Evolutionary conservation across 768 basidiomycete genomes (phyloP).

Genomic region (Rhodosporidiobolus odoratus): DNA sequence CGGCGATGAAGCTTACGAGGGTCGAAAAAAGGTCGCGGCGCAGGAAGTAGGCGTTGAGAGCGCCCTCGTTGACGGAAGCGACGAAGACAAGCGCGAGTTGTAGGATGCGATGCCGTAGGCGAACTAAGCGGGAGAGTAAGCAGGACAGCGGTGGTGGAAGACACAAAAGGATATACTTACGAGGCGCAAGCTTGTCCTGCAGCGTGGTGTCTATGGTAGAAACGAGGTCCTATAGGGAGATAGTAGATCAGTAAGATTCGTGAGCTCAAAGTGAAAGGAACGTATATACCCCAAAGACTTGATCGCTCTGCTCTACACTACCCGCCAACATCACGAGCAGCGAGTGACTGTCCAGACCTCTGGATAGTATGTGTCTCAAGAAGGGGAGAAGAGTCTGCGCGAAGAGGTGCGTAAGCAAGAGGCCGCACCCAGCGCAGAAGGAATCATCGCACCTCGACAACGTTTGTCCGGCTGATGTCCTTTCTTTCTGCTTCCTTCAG

Average conservation of each 20-base stretch:
- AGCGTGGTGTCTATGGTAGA: conserved; percentile 32
- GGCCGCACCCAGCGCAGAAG: no score
- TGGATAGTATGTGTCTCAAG: conserved; percentile 19
- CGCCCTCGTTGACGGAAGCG: conserved; percentile 21
- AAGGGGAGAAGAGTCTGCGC: conserved; percentile 33
- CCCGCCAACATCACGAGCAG: conserved; percentile 33
- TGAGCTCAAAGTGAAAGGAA: neutral
- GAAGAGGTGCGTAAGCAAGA: neutral
- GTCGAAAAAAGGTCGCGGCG: conserved; percentile 42
- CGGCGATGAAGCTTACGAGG: conserved; percentile 32
- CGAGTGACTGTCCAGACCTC: conserved; percentile 19
- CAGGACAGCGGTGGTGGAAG: neutral
- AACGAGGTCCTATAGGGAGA: conserved; percentile 35
- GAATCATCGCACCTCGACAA: conserved; percentile 27
- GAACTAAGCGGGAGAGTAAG: neutral
- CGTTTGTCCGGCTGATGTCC: conserved; percentile 28
- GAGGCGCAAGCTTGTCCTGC: conserved; percentile 1
- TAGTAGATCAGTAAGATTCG: neutral
- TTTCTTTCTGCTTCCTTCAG: conserved; percentile 18
- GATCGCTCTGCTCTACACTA: conserved; percentile 25
- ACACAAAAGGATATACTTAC: neutral
- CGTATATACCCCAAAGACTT: conserved; percentile 27
- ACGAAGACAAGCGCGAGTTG: conserved; percentile 36
- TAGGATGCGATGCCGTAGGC: conserved; percentile 28
- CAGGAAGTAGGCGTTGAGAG: conserved; percentile 40